Conservation (phyloP, 768 basidiomycete species). For the Suillus alpinus region DNA sequence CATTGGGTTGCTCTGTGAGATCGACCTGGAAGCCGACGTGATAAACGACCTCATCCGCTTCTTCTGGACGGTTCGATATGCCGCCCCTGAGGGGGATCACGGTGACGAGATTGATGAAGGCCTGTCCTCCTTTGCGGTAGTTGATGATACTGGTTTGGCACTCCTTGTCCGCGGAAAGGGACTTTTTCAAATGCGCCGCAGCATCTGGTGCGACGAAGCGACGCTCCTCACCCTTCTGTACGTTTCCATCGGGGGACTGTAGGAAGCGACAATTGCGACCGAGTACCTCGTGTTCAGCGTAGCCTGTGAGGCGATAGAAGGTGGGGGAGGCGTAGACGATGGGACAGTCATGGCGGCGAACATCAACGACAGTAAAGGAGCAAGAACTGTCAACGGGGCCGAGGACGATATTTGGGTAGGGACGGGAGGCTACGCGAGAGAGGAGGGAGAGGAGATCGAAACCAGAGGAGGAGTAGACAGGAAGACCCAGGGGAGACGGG, state of each 20-base stretch:
- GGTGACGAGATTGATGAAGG: conserved; percentile 91
- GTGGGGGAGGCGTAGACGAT: conserved; percentile 89
- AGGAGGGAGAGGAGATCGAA: conserved; percentile 88
- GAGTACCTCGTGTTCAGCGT: conserved; percentile 70
- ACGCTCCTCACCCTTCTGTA: conserved; percentile 51
- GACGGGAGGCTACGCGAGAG: conserved; percentile 70
- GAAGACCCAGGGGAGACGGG: conserved; percentile 38
- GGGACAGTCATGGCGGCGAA: conserved; percentile 75
- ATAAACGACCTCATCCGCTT: conserved; percentile 72
- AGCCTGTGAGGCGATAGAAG: conserved; percentile 78
- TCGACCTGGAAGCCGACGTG: conserved; percentile 97
- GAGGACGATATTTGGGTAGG: conserved; percentile 69
- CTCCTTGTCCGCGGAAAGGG: conserved; percentile 73
- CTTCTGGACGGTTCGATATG: conserved; percentile 41
- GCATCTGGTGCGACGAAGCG: conserved; percentile 62
- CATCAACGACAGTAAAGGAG: conserved; percentile 89
- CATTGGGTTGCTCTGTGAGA: conserved; percentile 80
- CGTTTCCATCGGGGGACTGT: conserved; percentile 67
- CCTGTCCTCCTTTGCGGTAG: conserved; percentile 77
- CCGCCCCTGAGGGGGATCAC: conserved; percentile 83
- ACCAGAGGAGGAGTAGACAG: conserved; percentile 86
- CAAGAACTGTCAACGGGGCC: conserved; percentile 93
- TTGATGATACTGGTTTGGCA: conserved; percentile 87
- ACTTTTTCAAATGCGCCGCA: conserved; percentile 65
- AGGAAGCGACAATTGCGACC: conserved; percentile 91